Percentiles rank a stretch among this genome's conserved stretches.
These are phyloP conservation scores for Crithidia bombi DNA, from an alignment of 208 protist species.

Conservation along the genomic window DNA sequence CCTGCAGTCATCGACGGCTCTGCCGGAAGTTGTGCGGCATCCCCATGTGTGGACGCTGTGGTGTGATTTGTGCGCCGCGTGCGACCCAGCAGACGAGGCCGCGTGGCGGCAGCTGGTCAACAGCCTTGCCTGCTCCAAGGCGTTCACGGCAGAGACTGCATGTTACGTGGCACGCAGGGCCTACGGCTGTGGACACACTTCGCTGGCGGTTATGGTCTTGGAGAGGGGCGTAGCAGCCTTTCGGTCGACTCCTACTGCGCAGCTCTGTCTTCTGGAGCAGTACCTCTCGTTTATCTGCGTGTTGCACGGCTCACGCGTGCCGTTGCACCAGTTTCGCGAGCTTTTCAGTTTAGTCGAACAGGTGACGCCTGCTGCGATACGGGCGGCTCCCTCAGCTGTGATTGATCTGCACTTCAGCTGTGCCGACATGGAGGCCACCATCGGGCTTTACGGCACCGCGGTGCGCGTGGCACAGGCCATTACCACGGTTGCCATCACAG, in stretches of 20 bases:
- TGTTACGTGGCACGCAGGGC: constrained; percentile 57
- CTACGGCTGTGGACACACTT: constrained; percentile 30
- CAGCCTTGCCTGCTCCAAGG: constrained; percentile 30
- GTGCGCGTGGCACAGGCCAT: constrained; percentile 44
- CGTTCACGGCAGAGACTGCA: constrained; percentile 62
- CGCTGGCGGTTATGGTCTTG: constrained; percentile 38
- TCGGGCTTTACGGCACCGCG: constrained; percentile 63
- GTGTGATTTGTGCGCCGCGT: constrained; percentile 31
- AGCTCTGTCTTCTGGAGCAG: constrained; percentile 66
- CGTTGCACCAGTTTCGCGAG: constrained; percentile 75
- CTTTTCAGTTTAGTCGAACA: constrained; percentile 54
- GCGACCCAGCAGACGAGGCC: constrained; percentile 13
- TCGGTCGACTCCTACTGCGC: constrained; percentile 32
- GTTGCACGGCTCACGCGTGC: constrained; percentile 30
- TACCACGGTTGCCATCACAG: constrained; percentile 27
- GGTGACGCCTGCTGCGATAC: constrained; percentile 37
- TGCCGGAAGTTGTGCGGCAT: constrained; percentile 25
- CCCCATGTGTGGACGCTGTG: constrained; percentile 36
- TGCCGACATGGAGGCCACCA: constrained; percentile 52
- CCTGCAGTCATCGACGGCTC: constrained; percentile 22
- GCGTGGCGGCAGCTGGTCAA: constrained; percentile 27
- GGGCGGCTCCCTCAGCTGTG: constrained; percentile 33
- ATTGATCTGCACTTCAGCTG: constrained; percentile 69
- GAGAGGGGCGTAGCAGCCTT: constrained; percentile 52
- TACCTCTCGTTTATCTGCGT: constrained; percentile 66